Percentiles rank a stretch among this genome's conserved stretches.
phyloP scores from a whole-genome alignment of 371 early-diverging fungal genomes.

The Smittium culicis region DNA sequence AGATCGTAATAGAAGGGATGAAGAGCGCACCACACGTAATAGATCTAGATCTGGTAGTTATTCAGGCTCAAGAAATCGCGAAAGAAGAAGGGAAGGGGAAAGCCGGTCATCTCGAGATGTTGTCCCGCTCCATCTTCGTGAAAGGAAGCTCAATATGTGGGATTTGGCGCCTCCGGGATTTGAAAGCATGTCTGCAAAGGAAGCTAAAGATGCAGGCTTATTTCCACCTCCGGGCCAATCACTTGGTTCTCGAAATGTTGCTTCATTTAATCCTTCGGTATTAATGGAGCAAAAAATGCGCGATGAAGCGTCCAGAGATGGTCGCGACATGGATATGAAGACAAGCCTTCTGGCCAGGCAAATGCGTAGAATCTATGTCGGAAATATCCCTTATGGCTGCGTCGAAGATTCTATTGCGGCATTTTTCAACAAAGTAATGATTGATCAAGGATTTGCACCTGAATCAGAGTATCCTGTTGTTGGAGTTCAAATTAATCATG shows the following conservation, averaged over 20 bases:
- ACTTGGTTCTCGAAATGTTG: slow-evolving; percentile 44
- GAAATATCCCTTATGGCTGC: slow-evolving; percentile 74
- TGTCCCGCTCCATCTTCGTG: slow-evolving; percentile 64
- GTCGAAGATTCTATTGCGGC: slow-evolving; percentile 58
- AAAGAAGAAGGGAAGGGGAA: slow-evolving; percentile 20
- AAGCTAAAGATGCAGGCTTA: slow-evolving; percentile 82
- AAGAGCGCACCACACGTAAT: background rate
- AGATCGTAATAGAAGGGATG: background rate
- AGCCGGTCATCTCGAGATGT: slow-evolving; percentile 29
- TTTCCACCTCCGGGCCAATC: slow-evolving; percentile 86
- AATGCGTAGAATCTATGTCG: slow-evolving; percentile 76
- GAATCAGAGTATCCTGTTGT: slow-evolving; percentile 49
- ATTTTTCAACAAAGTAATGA: slow-evolving; percentile 80
- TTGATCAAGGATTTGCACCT: slow-evolving; percentile 45
- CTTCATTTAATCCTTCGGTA: slow-evolving; percentile 38
- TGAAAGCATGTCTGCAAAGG: slow-evolving; percentile 71
- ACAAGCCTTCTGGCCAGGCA: slow-evolving; percentile 41
- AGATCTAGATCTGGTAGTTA: background rate
- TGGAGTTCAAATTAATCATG: slow-evolving; percentile 73
- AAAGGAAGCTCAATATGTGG: slow-evolving; percentile 75
- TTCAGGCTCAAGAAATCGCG: background rate
- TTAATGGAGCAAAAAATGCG: slow-evolving; percentile 29
- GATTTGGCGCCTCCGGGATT: slow-evolving; percentile 86
- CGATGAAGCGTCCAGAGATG: slow-evolving; percentile 32
- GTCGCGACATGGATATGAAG: slow-evolving; percentile 27